phyloP scores from a whole-genome alignment of 129 eudicot species.

The Artemisia argyi region DNA sequence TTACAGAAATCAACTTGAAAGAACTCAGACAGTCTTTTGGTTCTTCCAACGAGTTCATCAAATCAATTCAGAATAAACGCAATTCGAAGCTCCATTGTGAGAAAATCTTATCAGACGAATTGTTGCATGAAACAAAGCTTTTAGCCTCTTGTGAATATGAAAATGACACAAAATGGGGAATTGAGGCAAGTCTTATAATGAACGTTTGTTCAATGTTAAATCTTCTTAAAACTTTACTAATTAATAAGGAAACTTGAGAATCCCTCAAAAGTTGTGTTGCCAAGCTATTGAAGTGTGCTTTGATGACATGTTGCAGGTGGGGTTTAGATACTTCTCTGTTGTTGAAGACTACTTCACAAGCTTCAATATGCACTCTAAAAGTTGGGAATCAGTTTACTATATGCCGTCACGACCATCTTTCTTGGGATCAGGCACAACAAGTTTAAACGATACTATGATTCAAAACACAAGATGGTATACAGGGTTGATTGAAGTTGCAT shows the following conservation, averaged over 20 bases:
- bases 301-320: slow-evolving; percentile 39
- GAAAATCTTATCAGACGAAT: slow-evolving; percentile 12
- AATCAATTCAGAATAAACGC: slow-evolving; percentile 14
- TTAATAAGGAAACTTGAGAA: not conserved
- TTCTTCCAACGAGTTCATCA: slow-evolving; percentile 44
- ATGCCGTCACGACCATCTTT: slow-evolving; percentile 50
- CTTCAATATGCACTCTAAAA: slow-evolving; percentile 39
- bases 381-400: slow-evolving; percentile 52
- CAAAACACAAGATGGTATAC: slow-evolving; percentile 57
- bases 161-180: slow-evolving; percentile 49
- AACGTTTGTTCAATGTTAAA: not conserved
- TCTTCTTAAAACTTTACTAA: not conserved
- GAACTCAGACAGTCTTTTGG: slow-evolving; percentile 35
- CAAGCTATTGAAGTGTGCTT: not conserved
- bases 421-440: slow-evolving; percentile 48
- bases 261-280: not conserved
- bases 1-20: slow-evolving; percentile 21
- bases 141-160: slow-evolving; percentile 47
- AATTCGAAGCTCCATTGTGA: not conserved
- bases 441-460: slow-evolving; percentile 39
- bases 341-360: slow-evolving; percentile 61
- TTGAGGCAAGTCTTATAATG: slow-evolving; percentile 35
- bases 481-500: slow-evolving; percentile 42
- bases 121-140: slow-evolving; percentile 26
- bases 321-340: slow-evolving; percentile 46